Evolutionary conservation across 2,329 filamentous ascomycete species (phyloP).

Genomic region (Sporothrix mexicana): DNA sequence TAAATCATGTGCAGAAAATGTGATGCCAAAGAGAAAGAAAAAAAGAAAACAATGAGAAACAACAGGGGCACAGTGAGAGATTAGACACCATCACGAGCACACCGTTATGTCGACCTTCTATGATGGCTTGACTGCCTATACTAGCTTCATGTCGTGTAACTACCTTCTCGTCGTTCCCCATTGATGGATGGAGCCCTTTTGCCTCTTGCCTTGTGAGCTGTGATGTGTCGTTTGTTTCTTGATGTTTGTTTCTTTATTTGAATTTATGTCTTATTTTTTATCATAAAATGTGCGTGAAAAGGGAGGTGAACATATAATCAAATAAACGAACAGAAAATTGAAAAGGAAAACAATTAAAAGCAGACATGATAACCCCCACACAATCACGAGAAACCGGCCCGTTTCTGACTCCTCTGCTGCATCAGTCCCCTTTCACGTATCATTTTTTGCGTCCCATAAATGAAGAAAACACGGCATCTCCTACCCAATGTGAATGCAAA

Average conservation of each 20-base stretch:
- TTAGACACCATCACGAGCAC: background rate
- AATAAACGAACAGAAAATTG: background rate
- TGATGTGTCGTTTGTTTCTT: background rate
- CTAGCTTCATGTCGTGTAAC: background rate
- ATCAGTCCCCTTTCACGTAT: background rate
- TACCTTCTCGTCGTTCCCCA: background rate
- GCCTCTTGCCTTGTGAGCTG: background rate
- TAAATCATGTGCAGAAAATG: background rate
- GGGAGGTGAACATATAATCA: slow-evolving; percentile 19
- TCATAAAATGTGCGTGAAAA: slow-evolving; percentile 16
- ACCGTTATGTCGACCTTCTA: background rate
- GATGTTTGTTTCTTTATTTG: background rate
- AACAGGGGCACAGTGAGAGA: background rate
- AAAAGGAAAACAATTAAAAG: background rate
- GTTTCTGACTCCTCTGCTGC: slow-evolving; percentile 6
- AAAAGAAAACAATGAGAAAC: background rate
- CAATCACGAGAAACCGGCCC: slow-evolving; percentile 11
- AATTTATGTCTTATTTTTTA: slow-evolving; percentile 11
- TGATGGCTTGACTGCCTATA: too few relatives aligned
- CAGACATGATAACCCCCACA: slow-evolving; percentile 9
- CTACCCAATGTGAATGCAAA: slow-evolving; percentile 29
- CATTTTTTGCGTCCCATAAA: slow-evolving; percentile 6
- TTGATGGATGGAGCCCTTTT: background rate
- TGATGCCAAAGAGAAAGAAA: background rate
- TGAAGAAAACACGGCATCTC: slow-evolving; percentile 16